Percentiles rank a stretch among this genome's conserved stretches.
These are phyloP conservation scores for Farysia itapuensis DNA, from an alignment of 1,284 basidiomycete species.

Conservation along the genomic window DNA sequence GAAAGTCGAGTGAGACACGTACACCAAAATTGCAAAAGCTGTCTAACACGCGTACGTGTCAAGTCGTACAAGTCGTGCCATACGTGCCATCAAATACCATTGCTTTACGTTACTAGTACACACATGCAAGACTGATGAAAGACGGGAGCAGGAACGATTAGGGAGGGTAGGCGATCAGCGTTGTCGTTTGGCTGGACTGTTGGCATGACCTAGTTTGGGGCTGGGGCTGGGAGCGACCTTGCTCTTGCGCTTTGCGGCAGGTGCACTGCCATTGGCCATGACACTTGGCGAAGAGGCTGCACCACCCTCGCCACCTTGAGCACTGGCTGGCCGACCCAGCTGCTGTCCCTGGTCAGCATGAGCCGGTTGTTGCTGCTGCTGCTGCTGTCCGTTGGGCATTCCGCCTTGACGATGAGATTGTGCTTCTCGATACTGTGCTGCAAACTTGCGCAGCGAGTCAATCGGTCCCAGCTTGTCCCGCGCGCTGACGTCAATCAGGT, in stretches of 20 bases:
- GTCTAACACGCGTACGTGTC: too few relatives aligned
- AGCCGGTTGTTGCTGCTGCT: background rate
- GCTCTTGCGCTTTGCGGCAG: conserved; percentile 25
- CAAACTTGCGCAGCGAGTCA: conserved; percentile 37
- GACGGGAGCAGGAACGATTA: too few relatives aligned
- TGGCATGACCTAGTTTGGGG: conserved; percentile 19
- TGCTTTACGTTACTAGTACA: too few relatives aligned
- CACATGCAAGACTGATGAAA: too few relatives aligned
- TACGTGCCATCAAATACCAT: too few relatives aligned
- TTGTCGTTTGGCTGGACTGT: conserved; percentile 29
- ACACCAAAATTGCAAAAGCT: too few relatives aligned
- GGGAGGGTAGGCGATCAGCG: too few relatives aligned
- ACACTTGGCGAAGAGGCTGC: conserved; percentile 8
- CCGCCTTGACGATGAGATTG: conserved; percentile 11
- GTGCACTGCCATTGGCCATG: conserved; percentile 15
- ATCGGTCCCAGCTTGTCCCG: conserved; percentile 38
- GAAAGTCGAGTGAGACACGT: too few relatives aligned
- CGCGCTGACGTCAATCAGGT: conserved; percentile 44
- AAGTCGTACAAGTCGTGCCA: too few relatives aligned
- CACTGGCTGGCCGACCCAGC: conserved; percentile 20
- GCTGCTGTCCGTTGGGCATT: conserved; percentile 1
- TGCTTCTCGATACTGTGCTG: conserved; percentile 28
- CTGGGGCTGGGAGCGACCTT: conserved; percentile 35
- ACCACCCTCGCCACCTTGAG: conserved; percentile 6
- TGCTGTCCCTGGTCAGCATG: background rate